These are phyloP conservation scores for Solanum rostratum DNA, from an alignment of 257 asterid genomes.

Conservation along the genomic window DNA sequence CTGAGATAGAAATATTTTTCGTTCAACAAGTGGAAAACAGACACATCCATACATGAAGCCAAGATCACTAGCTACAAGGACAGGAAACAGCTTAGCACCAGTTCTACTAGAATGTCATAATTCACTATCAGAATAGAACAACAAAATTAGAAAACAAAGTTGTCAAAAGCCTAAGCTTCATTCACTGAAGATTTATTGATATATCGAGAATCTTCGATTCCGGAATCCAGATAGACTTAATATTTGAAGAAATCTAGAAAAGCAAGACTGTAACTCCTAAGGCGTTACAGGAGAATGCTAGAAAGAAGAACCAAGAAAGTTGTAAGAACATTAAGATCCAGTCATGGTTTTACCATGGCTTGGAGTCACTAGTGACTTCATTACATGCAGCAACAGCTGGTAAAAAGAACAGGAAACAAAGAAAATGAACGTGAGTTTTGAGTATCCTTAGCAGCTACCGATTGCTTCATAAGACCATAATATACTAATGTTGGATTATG, in stretches of 20 bases:
- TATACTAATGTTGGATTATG: not conserved
- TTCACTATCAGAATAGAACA: not conserved
- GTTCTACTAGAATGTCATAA: not conserved
- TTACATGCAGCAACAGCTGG: not conserved
- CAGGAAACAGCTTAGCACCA: not conserved
- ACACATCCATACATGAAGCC: not conserved
- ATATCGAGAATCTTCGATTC: not conserved
- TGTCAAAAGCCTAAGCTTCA: not conserved
- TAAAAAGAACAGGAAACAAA: not conserved
- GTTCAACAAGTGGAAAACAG: not conserved
- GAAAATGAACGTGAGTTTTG: not conserved
- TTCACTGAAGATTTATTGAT: not conserved
- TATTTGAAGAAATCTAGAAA: not conserved
- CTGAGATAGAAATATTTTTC: conserved; percentile 30
- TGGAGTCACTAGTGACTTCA: not conserved
- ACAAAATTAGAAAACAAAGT: not conserved
- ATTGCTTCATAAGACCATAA: not conserved
- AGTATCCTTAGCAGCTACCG: not conserved
- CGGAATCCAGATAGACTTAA: not conserved
- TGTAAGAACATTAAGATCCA: not conserved
- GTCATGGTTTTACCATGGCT: not conserved
- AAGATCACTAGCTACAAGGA: not conserved
- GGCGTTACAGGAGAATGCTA: not conserved
- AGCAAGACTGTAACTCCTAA: not conserved
- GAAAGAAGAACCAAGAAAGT: not conserved